These are phyloP conservation scores for Trypanosoma caninum DNA, from an alignment of 208 protist species.

Conservation along the genomic window DNA sequence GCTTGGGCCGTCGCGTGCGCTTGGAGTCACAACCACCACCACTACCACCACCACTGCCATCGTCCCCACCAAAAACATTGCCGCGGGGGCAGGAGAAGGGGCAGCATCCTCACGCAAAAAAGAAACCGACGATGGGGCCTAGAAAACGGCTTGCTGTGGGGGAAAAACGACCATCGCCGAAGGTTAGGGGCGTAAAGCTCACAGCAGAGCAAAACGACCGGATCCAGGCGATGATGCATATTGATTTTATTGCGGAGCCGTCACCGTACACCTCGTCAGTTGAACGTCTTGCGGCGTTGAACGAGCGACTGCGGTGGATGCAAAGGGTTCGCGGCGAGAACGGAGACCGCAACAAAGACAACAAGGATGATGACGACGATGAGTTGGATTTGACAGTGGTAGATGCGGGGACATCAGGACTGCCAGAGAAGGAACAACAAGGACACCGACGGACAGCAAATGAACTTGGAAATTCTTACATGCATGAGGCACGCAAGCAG, in stretches of 20 bases:
- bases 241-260: conserved; percentile 5
- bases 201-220: conserved; percentile 38
- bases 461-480: conserved; percentile 48
- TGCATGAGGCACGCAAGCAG: conserved; percentile 23
- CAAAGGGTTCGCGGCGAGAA: conserved; percentile 12
- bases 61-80: neutral
- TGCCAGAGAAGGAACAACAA: neutral
- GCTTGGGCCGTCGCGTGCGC: conserved; percentile 10
- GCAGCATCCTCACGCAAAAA: neutral
- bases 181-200: conserved; percentile 24
- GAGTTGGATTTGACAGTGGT: conserved; percentile 1
- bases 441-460: neutral
- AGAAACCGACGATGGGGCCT: neutral
- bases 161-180: neutral
- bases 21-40: neutral
- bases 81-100: neutral
- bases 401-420: neutral
- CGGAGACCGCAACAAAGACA: conserved; percentile 1
- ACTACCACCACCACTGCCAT: neutral
- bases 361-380: conserved; percentile 1
- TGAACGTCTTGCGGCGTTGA: conserved; percentile 7
- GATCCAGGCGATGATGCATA: conserved; percentile 36
- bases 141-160: neutral
- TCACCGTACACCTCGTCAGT: conserved; percentile 16
- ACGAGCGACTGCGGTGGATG: conserved; percentile 31